Percentiles rank a stretch among this genome's conserved stretches.
phyloP scores from a whole-genome alignment of 257 asterid genomes.

The Datura wrightii region DNA sequence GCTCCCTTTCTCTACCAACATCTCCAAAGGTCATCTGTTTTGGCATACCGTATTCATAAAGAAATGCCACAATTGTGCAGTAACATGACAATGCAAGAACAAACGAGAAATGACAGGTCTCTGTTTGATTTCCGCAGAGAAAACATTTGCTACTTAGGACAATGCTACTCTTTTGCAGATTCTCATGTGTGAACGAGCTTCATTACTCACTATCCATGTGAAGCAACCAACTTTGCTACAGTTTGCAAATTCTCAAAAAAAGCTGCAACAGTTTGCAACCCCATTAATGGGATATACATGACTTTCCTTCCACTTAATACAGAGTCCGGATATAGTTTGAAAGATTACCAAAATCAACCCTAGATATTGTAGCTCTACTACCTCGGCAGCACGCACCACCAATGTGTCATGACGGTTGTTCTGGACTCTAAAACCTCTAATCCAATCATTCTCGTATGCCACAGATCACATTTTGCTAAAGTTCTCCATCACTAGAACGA shows the following conservation, averaged over 20 bases:
- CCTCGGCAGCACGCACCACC: conserved; percentile 1
- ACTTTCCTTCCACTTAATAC: neutral
- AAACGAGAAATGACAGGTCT: neutral
- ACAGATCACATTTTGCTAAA: conserved; percentile 15
- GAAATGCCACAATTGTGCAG: conserved; percentile 17
- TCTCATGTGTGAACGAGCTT: conserved; percentile 26
- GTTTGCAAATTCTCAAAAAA: neutral
- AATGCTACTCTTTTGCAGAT: conserved; percentile 17
- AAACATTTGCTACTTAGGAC: conserved; percentile 15
- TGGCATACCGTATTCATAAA: neutral
- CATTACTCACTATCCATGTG: neutral
- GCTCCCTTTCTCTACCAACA: conserved; percentile 19
- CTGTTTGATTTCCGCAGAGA: neutral
- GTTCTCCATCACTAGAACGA: conserved; percentile 15
- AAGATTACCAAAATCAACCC: neutral
- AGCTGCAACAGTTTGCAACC: neutral
- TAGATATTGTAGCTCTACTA: conserved; percentile 11
- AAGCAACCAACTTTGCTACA: neutral
- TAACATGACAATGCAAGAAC: neutral
- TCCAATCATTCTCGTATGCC: neutral
- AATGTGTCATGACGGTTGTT: neutral
- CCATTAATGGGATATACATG: neutral
- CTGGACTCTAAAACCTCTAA: neutral
- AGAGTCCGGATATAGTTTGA: neutral
- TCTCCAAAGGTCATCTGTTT: conserved; percentile 25